Percentiles rank a stretch among this genome's conserved stretches.
These are phyloP conservation scores for Hanseniaspora lindneri DNA, from an alignment of 805 yeast genomes.

Conservation along the genomic window DNA sequence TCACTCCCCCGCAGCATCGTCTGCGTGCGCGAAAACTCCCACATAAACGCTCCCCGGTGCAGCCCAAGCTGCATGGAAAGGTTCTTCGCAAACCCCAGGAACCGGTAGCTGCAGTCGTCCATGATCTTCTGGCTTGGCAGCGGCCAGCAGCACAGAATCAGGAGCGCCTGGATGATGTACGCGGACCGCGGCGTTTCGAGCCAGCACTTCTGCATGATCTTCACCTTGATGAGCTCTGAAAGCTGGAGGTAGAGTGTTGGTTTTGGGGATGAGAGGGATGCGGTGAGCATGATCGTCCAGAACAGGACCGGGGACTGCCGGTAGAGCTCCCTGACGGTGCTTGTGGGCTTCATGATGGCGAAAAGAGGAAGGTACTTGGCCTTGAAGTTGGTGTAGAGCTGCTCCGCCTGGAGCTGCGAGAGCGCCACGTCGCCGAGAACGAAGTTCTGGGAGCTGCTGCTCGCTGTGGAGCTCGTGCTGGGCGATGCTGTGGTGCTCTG, in stretches of 20 bases:
- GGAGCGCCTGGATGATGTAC: conserved; percentile 79
- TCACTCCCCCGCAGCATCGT: conserved; percentile 70
- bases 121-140: conserved; percentile 82
- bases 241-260: conserved; percentile 67
- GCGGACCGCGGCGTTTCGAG: conserved; percentile 85
- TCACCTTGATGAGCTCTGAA: conserved; percentile 66
- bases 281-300: conserved; percentile 84
- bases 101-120: conserved; percentile 84
- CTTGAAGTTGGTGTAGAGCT: conserved; percentile 60
- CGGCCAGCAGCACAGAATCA: conserved; percentile 84
- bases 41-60: conserved; percentile 82
- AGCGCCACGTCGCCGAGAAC: conserved; percentile 64
- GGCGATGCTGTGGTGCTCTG: conserved; percentile 18
- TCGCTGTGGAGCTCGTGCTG: conserved; percentile 7
- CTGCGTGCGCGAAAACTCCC: conserved; percentile 83
- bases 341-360: conserved; percentile 64
- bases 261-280: conserved; percentile 75
- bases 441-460: conserved; percentile 28
- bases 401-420: conserved; percentile 54
- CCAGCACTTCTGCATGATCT: conserved; percentile 90
- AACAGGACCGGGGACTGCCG: conserved; percentile 73
- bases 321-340: conserved; percentile 45
- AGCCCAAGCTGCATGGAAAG: conserved; percentile 77
- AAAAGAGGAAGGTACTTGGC: conserved; percentile 57
- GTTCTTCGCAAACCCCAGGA: conserved; percentile 75